phyloP scores from a whole-genome alignment of 2,329 filamentous ascomycete species.

The Stylonectria norvegica region DNA sequence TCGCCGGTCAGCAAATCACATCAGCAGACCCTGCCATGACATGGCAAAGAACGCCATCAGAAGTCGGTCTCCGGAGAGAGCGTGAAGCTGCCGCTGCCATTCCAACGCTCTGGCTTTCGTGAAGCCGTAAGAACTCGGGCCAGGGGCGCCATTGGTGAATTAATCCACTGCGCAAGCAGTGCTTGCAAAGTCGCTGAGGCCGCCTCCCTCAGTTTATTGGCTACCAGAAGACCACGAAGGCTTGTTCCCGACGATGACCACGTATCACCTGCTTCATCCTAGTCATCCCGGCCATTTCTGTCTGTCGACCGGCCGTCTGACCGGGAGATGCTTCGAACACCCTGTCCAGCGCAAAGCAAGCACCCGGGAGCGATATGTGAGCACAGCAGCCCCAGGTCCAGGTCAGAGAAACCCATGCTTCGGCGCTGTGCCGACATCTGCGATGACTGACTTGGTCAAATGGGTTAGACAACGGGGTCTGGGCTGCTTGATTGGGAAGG shows the following conservation, averaged over 20 bases:
- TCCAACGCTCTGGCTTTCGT: neutral
- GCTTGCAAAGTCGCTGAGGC: constrained; percentile 6
- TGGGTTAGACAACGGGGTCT: constrained; percentile 19
- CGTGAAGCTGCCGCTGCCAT: constrained; percentile 1
- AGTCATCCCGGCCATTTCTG: neutral
- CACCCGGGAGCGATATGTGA: constrained; percentile 12
- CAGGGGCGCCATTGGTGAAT: neutral
- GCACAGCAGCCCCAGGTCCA: constrained; percentile 17
- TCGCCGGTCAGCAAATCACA: too few species aligned
- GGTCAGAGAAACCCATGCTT: constrained; percentile 11
- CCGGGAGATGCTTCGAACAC: neutral
- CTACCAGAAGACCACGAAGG: constrained; percentile 20
- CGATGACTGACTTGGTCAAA: constrained; percentile 7
- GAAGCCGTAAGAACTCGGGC: neutral
- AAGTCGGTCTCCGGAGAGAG: too few species aligned
- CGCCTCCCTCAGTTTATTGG: constrained; percentile 17
- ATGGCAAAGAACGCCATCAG: too few species aligned
- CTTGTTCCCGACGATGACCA: constrained; percentile 13
- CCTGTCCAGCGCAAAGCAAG: constrained; percentile 16
- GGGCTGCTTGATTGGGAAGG: constrained; percentile 34
- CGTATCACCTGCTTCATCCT: constrained; percentile 17
- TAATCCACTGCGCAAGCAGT: neutral
- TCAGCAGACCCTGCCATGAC: too few species aligned
- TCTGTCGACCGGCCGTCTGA: neutral
- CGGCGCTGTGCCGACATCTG: constrained; percentile 6